A percentile compares a stretch with the other conserved stretches of the same genome.
These are phyloP conservation scores for Cercospora sp. DNA, from an alignment of 2,329 filamentous ascomycete species.

Conservation along the genomic window DNA sequence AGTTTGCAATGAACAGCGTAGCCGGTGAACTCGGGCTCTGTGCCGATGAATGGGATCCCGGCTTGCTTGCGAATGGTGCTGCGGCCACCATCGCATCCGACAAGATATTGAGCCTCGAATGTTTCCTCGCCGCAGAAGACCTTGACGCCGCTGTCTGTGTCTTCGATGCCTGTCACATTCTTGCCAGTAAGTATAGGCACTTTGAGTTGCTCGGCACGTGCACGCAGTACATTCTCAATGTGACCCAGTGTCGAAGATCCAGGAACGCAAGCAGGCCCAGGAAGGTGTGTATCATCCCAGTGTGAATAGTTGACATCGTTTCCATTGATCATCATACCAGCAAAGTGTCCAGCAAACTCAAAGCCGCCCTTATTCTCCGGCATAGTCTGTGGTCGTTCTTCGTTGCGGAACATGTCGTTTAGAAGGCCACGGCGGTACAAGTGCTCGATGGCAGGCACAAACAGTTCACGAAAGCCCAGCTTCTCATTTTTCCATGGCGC, in stretches of 20 bases:
- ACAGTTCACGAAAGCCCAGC: neutral
- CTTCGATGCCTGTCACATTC: neutral
- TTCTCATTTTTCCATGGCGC: conserved; percentile 2
- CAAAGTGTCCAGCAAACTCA: neutral
- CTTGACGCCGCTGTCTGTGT: neutral
- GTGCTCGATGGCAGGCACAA: neutral
- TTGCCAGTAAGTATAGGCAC: neutral
- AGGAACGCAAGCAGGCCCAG: neutral
- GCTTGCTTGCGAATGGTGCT: conserved; percentile 12
- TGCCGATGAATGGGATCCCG: conserved; percentile 16
- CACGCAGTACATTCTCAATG: neutral
- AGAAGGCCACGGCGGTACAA: conserved; percentile 9
- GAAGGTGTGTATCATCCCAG: neutral
- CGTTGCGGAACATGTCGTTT: neutral
- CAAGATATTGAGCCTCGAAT: neutral
- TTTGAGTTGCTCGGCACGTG: neutral
- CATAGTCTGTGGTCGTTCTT: neutral
- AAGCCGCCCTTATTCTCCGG: neutral
- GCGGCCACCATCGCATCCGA: conserved; percentile 15
- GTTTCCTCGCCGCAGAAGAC: neutral
- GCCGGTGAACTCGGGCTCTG: conserved; percentile 18
- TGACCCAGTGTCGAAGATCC: neutral
- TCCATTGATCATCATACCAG: conserved; percentile 3
- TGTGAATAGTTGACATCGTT: neutral
- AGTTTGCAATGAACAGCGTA: neutral